A percentile compares a stretch with the other conserved stretches of the same genome.
Conservation (phyloP, 176 grass and related monocot species). For the Ensete ventricosum region DNA sequence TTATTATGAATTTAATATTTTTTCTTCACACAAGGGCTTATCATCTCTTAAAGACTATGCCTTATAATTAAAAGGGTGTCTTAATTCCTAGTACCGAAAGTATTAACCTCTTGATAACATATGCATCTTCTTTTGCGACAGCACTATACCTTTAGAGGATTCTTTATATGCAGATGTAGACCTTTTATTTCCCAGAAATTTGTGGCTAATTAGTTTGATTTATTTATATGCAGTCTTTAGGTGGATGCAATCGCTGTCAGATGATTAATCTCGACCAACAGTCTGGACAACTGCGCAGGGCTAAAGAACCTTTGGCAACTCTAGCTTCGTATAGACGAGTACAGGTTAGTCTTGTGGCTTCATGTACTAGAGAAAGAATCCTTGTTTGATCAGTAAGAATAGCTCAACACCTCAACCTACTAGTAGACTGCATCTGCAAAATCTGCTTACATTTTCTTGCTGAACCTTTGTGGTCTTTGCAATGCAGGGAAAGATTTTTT, state of each 20-base stretch:
- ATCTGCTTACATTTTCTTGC: neutral
- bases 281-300: conserved; percentile 45
- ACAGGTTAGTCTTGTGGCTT: conserved; percentile 28
- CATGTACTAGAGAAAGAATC: neutral
- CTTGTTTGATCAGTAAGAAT: neutral
- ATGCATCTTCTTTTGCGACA: too few species aligned
- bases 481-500: conserved; percentile 77
- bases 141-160: neutral
- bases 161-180: neutral
- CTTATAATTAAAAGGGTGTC: too few species aligned
- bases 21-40: too few species aligned
- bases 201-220: conserved; percentile 1
- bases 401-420: neutral
- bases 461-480: neutral
- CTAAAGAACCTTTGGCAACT: conserved; percentile 82
- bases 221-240: conserved; percentile 55
- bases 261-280: conserved; percentile 82
- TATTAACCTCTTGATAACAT: too few species aligned
- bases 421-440: neutral
- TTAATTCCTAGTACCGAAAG: too few species aligned
- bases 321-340: conserved; percentile 76
- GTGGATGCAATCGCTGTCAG: conserved; percentile 91
- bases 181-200: conserved; percentile 1
- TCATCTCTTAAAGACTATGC: too few species aligned
- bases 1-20: too few species aligned